phyloP scores from a whole-genome alignment of 331 rosid species.

The Phaseolus coccineus region DNA sequence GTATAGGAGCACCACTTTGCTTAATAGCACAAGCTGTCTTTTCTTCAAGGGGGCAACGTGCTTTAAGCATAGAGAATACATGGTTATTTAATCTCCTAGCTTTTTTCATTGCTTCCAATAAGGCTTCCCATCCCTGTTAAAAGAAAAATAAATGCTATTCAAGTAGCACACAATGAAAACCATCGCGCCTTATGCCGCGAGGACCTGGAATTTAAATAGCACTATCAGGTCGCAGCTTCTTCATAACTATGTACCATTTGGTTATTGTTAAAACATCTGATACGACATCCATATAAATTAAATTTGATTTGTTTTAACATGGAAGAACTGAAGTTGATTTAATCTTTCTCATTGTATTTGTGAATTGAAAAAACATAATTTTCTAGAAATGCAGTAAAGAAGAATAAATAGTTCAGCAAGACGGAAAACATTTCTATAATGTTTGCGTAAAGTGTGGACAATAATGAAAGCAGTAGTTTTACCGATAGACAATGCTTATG shows the following conservation, averaged over 20 bases:
- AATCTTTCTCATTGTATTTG: constrained; percentile 5
- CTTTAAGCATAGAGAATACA: constrained; percentile 96
- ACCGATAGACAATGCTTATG: constrained; percentile 7
- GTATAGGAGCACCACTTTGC: constrained; percentile 98
- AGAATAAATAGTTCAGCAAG: constrained; percentile 3
- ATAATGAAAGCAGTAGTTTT: not conserved
- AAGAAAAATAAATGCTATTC: constrained; percentile 25
- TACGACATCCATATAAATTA: constrained; percentile 15
- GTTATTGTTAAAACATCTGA: not conserved
- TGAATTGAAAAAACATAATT: constrained; percentile 11
- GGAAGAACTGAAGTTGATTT: constrained; percentile 24
- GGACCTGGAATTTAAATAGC: constrained; percentile 24
- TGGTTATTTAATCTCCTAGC: constrained; percentile 97
- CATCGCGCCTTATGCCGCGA: not conserved
- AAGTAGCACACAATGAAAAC: not conserved
- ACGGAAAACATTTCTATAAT: constrained; percentile 7
- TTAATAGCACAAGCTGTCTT: constrained; percentile 98
- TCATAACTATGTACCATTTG: constrained; percentile 7
- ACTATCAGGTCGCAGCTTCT: constrained; percentile 23
- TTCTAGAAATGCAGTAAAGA: constrained; percentile 17
- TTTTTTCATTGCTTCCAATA: constrained; percentile 92
- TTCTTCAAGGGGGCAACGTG: constrained; percentile 98
- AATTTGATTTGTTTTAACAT: constrained; percentile 7
- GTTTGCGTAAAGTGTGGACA: not conserved
- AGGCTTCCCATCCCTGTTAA: constrained; percentile 85